phyloP scores from a whole-genome alignment of 345 rosid genomes.

The Murraya paniculata region DNA sequence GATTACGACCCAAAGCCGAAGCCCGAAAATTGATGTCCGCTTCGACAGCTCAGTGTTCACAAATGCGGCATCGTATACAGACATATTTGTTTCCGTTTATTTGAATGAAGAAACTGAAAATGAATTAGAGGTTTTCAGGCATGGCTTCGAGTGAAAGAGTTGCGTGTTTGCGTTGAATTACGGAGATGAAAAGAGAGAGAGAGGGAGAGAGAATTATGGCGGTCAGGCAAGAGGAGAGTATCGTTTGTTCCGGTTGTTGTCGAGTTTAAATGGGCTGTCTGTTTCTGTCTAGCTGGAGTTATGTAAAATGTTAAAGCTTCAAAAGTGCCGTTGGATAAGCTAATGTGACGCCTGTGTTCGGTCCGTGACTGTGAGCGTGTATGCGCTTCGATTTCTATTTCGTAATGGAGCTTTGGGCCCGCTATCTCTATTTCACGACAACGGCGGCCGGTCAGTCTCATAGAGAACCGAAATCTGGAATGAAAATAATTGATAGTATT shows the following conservation, averaged over 20 bases:
- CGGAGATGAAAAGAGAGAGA: too few species aligned
- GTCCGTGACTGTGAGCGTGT: background rate
- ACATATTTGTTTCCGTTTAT: slow-evolving; percentile 25
- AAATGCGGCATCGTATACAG: slow-evolving; percentile 61
- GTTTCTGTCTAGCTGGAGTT: background rate
- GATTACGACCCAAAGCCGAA: slow-evolving; percentile 84
- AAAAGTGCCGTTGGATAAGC: slow-evolving; percentile 3
- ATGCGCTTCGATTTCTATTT: background rate
- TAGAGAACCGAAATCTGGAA: too few species aligned
- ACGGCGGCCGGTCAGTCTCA: background rate
- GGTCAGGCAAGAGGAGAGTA: background rate
- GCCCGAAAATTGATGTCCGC: slow-evolving; percentile 87
- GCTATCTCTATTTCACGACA: background rate
- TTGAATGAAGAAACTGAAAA: background rate
- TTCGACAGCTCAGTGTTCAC: slow-evolving; percentile 76
- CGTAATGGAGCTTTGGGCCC: background rate
- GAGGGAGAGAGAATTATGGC: background rate
- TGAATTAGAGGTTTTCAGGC: background rate
- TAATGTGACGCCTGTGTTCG: background rate
- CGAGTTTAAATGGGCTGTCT: slow-evolving; percentile 14
- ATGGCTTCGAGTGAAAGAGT: background rate
- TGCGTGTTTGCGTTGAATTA: background rate
- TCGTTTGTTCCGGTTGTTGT: background rate
- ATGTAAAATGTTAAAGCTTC: background rate
- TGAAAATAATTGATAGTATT: too few species aligned